A percentile compares a stretch with the other conserved stretches of the same genome.
phyloP scores from a whole-genome alignment of 345 rosid genomes.

The Adansonia digitata region DNA sequence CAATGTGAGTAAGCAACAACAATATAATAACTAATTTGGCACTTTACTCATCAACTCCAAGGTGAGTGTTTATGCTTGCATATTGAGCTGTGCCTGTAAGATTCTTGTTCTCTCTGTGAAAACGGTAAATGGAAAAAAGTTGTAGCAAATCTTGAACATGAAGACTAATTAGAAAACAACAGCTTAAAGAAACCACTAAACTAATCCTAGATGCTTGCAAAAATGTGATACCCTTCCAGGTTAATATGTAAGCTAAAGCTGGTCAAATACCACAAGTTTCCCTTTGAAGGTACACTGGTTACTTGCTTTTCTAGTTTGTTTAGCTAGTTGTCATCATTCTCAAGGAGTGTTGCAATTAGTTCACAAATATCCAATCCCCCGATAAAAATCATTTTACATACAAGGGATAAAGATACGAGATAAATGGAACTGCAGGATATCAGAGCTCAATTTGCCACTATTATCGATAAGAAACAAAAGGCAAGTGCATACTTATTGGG shows the following conservation, averaged over 20 bases:
- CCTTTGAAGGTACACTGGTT: background rate
- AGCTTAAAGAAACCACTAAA: background rate
- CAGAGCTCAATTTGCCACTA: background rate
- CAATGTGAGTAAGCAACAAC: background rate
- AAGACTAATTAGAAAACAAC: background rate
- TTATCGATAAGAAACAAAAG: background rate
- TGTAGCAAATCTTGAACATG: background rate
- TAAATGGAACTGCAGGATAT: background rate
- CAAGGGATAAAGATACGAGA: background rate
- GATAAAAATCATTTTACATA: background rate
- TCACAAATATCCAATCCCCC: background rate
- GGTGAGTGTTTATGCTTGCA: conserved; percentile 61
- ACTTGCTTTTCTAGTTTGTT: background rate
- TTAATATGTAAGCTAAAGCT: background rate
- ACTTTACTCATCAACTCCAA: conserved; percentile 46
- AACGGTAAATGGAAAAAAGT: background rate
- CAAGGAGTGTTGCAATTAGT: background rate
- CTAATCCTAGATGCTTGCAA: background rate
- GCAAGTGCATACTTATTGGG: conserved; percentile 1
- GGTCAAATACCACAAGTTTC: background rate
- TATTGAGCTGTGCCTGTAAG: no score
- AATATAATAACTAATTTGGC: conserved; percentile 5
- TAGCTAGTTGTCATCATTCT: background rate
- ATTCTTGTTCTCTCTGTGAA: conserved; percentile 49
- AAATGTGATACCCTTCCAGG: background rate